phyloP scores from a whole-genome alignment of 345 rosid genomes.

The Gossypium longicalyx region DNA sequence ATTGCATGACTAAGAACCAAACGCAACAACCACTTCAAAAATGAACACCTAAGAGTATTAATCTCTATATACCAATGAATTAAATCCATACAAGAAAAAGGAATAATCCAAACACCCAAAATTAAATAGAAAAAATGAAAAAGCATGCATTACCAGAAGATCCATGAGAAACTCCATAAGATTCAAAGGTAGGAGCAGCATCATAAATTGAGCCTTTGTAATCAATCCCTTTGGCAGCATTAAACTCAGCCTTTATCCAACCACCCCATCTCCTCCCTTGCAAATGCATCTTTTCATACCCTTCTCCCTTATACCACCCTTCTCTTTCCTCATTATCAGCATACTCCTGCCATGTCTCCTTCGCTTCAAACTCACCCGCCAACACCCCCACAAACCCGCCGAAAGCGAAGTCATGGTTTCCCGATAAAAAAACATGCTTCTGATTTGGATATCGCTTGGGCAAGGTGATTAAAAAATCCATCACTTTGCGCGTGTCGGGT shows the following conservation, averaged over 20 bases:
- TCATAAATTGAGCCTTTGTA: slow-evolving; percentile 69
- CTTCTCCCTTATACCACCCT: slow-evolving; percentile 70
- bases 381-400: slow-evolving; percentile 55
- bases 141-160: slow-evolving; percentile 53
- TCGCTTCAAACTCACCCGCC: slow-evolving; percentile 45
- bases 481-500: slow-evolving; percentile 53
- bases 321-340: slow-evolving; percentile 54
- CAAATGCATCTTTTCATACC: slow-evolving; percentile 63
- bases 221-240: slow-evolving; percentile 42
- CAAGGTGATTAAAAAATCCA: slow-evolving; percentile 54
- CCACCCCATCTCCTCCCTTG: slow-evolving; percentile 85
- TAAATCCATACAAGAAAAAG: not conserved
- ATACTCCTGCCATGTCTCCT: slow-evolving; percentile 63
- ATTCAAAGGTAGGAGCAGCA: slow-evolving; percentile 65
- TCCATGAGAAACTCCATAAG: slow-evolving; percentile 80
- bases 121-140: not conserved
- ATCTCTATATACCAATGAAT: slow-evolving; percentile 2
- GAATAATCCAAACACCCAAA: not conserved
- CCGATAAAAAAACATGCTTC: slow-evolving; percentile 57
- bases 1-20: not conserved
- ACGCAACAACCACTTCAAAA: not conserved
- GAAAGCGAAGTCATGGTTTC: slow-evolving; percentile 81
- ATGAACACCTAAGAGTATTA: not conserved
- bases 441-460: slow-evolving; percentile 51
- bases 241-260: slow-evolving; percentile 34